These are phyloP conservation scores for Euphrasia confusa DNA, from an alignment of 257 asterid species.

Conservation along the genomic window DNA sequence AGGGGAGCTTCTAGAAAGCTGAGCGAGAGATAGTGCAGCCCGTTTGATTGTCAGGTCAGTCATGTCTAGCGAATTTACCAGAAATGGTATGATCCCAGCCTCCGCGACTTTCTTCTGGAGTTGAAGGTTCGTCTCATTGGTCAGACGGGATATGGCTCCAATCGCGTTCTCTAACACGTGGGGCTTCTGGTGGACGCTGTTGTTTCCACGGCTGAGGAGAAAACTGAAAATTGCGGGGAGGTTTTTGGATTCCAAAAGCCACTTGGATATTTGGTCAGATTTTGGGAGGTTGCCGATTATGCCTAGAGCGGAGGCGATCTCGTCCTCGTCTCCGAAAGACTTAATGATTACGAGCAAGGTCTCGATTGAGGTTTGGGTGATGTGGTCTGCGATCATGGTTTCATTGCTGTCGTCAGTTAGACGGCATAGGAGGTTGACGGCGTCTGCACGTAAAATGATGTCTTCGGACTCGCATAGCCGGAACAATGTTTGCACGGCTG, in stretches of 20 bases:
- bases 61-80: conserved; percentile 53
- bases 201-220: conserved; percentile 25
- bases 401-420: conserved; percentile 39
- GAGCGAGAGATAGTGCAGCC: conserved; percentile 49
- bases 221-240: conserved; percentile 29
- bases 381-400: conserved; percentile 29
- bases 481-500: conserved; percentile 42
- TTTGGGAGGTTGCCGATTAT: conserved; percentile 47
- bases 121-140: conserved; percentile 29
- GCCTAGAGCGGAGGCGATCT: conserved; percentile 48
- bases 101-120: conserved; percentile 52
- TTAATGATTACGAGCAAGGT: conserved; percentile 38
- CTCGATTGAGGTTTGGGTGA: conserved; percentile 37
- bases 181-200: conserved; percentile 24
- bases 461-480: conserved; percentile 39
- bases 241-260: conserved; percentile 47
- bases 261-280: conserved; percentile 35
- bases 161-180: conserved; percentile 43
- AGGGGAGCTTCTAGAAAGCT: conserved; percentile 46
- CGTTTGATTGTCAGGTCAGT: conserved; percentile 34
- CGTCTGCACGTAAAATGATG: conserved; percentile 40
- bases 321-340: conserved; percentile 41
- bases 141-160: conserved; percentile 54
- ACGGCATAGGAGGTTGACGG: conserved; percentile 42
- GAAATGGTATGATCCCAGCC: conserved; percentile 37